Evolutionary conservation across 2,329 filamentous ascomycete genomes (phyloP).

Genomic region (Ascochyta koolunga): DNA sequence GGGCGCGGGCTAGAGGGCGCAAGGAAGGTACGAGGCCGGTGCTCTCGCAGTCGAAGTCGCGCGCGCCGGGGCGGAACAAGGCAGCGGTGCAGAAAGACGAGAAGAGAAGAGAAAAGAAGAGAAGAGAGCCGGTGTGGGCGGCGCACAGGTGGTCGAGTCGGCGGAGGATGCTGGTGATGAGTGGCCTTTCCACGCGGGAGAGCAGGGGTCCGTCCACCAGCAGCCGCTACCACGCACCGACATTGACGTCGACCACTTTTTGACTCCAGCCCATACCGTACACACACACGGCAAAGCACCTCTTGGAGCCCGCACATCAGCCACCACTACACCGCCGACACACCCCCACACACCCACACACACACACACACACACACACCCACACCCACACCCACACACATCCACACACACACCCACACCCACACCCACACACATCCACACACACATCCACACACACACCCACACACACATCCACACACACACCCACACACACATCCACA

Average conservation of each 20-base stretch:
- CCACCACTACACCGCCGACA: too few relatives aligned
- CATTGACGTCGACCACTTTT: slow-evolving; percentile 41
- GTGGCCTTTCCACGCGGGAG: slow-evolving; percentile 41
- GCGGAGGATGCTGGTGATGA: slow-evolving; percentile 29
- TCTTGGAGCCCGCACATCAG: too few relatives aligned
- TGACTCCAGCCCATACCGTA: background rate
- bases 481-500: background rate
- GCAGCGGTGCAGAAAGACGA: slow-evolving; percentile 16
- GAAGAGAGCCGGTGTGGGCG: slow-evolving; percentile 23
- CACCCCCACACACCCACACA: too few relatives aligned
- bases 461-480: background rate
- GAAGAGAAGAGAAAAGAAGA: background rate
- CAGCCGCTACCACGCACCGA: slow-evolving; percentile 23
- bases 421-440: background rate
- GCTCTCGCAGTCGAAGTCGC: slow-evolving; percentile 33
- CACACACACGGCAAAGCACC: background rate
- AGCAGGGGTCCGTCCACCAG: slow-evolving; percentile 27
- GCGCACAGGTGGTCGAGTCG: slow-evolving; percentile 32
- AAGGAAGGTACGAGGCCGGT: slow-evolving; percentile 39
- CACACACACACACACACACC: too few relatives aligned
- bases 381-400: too few relatives aligned
- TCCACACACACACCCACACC: background rate
- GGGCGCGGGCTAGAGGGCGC: slow-evolving; percentile 2
- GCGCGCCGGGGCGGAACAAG: slow-evolving; percentile 9
- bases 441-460: background rate